Base-by-base conservation (phyloP, 2,329 filamentous ascomycete genomes). In the Lachnellula occidentalis region DNA sequence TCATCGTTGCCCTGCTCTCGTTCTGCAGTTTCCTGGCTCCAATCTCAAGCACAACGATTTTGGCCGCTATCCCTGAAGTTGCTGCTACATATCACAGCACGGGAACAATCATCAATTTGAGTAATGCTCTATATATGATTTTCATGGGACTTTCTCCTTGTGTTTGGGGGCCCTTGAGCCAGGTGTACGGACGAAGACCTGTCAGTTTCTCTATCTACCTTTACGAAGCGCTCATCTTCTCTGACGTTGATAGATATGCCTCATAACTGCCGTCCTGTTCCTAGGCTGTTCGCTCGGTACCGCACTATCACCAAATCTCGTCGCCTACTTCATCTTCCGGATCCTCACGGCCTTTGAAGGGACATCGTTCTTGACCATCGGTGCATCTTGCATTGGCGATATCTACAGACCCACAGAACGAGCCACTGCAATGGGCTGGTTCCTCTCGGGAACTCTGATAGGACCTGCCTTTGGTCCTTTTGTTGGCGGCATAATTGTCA, bases 11-110 rank as follows among this genome's bases (percentile, higher is more conserved):
- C 9, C 78, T 91, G 5, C 72, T 92, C 50, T 85, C 87, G 0
- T 88, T 86, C 66, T 90, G 87, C 71, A 83, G 85, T 24, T 90
- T 92, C 59, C 74, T 92, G 45, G 84, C 88, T 1, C 89, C 89
- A 0, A 80, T 90, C 22, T 87, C 83, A 2, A 88, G 83, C 39
- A 92, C 88, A 0, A 85, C 85, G 1, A 82, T 92, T 8, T 71
- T 92, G 12, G 79, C 87, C 1, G 88, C 87, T 2, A 81, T 87
- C 1, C 87, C 88, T 1, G 88, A 92, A 68, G 83, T 92, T 5
- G 86, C 87, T 1, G 68, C 67, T 4, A 83, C 81, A 7, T 90
- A 81, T 66, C 60, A 74, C 39, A 89, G 85, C 0, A 86, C 80
- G 0, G 85, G 84, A 5, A 80, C 79, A 9, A 78, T 90, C 54